Percentiles rank a stretch among this genome's conserved stretches.
Evolutionary conservation across 306 rosid genomes (phyloP).

Genomic region (Macrotyloma uniflorum): DNA sequence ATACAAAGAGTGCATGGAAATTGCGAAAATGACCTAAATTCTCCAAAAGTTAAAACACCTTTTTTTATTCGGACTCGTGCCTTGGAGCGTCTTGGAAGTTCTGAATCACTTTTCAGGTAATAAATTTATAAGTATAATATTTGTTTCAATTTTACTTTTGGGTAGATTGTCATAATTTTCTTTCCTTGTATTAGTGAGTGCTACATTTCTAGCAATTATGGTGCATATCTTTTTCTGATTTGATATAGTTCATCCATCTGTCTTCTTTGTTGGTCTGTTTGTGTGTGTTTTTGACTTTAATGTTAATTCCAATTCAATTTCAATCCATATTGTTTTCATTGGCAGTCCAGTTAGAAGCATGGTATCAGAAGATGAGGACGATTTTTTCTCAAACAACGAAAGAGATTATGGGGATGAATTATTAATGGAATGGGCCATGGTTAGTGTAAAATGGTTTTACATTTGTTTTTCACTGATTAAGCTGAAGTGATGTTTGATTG

Average conservation of each 20-base stretch:
- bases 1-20: constrained; percentile 56
- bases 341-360: constrained; percentile 98
- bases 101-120: constrained; percentile 84
- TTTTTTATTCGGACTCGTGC: constrained; percentile 44
- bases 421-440: constrained; percentile 91
- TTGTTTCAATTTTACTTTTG: constrained; percentile 24
- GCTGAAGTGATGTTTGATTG: constrained; percentile 39
- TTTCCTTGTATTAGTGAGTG: constrained; percentile 2
- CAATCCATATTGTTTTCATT: constrained; percentile 57
- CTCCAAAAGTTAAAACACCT: constrained; percentile 55
- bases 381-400: constrained; percentile 58
- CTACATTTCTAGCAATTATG: constrained; percentile 21
- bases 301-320: constrained; percentile 34
- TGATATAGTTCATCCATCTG: constrained; percentile 6
- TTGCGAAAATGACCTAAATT: constrained; percentile 54
- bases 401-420: constrained; percentile 62
- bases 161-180: constrained; percentile 1
- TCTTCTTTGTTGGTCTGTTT: constrained; percentile 9
- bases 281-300: background rate
- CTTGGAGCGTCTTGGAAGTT: constrained; percentile 69
- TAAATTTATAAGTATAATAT: constrained; percentile 36
- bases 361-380: constrained; percentile 80
- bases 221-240: background rate
- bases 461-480: constrained; percentile 32
- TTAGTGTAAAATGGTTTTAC: constrained; percentile 51